phyloP scores from a whole-genome alignment of 495 filamentous ascomycete species.

The Hypoxylon trugodes region DNA sequence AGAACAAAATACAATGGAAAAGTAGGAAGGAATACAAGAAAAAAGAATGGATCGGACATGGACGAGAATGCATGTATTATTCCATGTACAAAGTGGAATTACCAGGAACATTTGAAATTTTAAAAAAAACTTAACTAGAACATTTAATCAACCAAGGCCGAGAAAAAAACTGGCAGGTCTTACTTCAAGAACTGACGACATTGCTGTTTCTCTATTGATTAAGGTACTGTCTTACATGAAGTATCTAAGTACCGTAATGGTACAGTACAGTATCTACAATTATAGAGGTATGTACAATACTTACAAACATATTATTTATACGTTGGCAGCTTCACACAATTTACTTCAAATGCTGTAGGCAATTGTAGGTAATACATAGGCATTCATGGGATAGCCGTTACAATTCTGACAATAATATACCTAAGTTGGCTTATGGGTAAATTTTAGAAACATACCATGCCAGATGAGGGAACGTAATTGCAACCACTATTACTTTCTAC shows the following conservation, averaged over 20 bases:
- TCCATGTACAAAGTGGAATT: slow-evolving; percentile 9
- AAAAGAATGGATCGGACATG: neutral
- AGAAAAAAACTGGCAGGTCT: slow-evolving; percentile 33
- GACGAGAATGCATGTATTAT: slow-evolving; percentile 20
- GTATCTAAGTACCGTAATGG: too few species aligned
- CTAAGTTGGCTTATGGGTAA: slow-evolving; percentile 23
- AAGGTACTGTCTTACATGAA: slow-evolving; percentile 25
- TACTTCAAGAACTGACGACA: slow-evolving; percentile 36
- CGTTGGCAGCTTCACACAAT: too few species aligned
- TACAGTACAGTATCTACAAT: slow-evolving; percentile 6
- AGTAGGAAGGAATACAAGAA: slow-evolving; percentile 7
- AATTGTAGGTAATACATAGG: too few species aligned
- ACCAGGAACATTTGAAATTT: slow-evolving; percentile 10
- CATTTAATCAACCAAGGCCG: slow-evolving; percentile 13
- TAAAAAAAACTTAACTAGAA: slow-evolving; percentile 14
- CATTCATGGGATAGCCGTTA: too few species aligned
- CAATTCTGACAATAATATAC: too few species aligned
- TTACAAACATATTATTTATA: too few species aligned
- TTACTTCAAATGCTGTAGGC: too few species aligned
- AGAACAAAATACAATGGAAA: neutral
- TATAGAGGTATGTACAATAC: too few species aligned
- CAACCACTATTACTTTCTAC: slow-evolving; percentile 12
- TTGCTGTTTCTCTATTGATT: slow-evolving; percentile 26
- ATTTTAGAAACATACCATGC: slow-evolving; percentile 30
- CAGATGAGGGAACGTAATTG: slow-evolving; percentile 4